These are phyloP conservation scores for Zangia roseola DNA, from an alignment of 768 basidiomycete species.

Conservation along the genomic window DNA sequence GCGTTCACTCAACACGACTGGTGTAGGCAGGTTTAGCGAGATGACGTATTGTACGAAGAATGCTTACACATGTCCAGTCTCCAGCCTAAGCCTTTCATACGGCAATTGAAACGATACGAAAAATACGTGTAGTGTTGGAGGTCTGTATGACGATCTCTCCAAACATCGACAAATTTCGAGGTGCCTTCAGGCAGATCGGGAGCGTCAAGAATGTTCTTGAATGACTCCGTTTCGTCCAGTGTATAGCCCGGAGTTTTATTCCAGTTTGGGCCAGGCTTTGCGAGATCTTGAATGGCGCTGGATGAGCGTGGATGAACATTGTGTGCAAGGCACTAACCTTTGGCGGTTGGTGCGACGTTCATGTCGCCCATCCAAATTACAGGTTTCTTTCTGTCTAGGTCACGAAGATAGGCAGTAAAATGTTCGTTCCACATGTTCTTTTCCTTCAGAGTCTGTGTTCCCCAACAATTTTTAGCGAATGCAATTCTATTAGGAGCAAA, in stretches of 20 bases:
- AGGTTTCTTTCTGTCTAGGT: constrained; percentile 74
- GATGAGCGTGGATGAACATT: background rate
- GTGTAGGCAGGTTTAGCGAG: constrained; percentile 1
- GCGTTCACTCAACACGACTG: constrained; percentile 77
- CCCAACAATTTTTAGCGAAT: background rate
- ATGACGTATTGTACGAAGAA: constrained; percentile 6
- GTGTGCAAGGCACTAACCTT: constrained; percentile 43
- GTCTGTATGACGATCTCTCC: constrained; percentile 69
- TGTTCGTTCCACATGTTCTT: constrained; percentile 81
- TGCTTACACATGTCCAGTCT: constrained; percentile 78
- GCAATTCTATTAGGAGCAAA: background rate
- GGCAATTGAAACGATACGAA: constrained; percentile 78
- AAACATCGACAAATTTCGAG: constrained; percentile 70
- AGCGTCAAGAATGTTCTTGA: constrained; percentile 63
- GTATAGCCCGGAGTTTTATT: constrained; percentile 89
- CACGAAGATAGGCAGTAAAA: constrained; percentile 70
- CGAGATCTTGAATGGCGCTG: constrained; percentile 47
- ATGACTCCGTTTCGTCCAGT: constrained; percentile 75
- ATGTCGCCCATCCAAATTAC: constrained; percentile 89
- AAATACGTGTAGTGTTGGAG: constrained; percentile 83
- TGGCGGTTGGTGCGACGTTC: constrained; percentile 79
- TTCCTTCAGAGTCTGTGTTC: constrained; percentile 60
- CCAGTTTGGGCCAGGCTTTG: constrained; percentile 74
- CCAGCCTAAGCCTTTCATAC: constrained; percentile 83
- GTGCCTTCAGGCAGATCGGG: constrained; percentile 35